These are phyloP conservation scores for Neurospora africana DNA, from an alignment of 495 filamentous ascomycete species.

Conservation along the genomic window DNA sequence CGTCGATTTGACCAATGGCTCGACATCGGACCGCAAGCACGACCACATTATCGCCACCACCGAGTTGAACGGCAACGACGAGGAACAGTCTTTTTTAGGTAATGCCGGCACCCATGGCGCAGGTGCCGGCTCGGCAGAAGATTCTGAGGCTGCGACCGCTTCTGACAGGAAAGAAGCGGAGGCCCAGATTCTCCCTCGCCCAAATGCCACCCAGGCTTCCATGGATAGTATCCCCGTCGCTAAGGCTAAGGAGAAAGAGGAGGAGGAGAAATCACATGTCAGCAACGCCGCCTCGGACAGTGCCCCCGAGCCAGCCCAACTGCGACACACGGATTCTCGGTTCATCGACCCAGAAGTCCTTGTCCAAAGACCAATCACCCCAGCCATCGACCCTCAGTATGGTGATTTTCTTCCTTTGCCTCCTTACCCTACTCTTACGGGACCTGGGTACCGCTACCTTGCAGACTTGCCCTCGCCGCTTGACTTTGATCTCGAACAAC, in stretches of 20 bases:
- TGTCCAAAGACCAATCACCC: conserved; percentile 35
- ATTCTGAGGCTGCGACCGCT: conserved; percentile 30
- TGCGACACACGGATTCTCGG: conserved; percentile 22
- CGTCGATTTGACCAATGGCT: conserved; percentile 27
- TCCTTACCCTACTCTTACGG: conserved; percentile 25
- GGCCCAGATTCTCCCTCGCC: conserved; percentile 26
- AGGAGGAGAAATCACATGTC: conserved; percentile 4
- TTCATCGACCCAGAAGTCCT: conserved; percentile 42
- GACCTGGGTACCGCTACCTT: conserved; percentile 32
- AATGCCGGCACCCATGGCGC: conserved; percentile 50
- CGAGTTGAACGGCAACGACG: conserved; percentile 18
- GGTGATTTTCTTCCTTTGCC: conserved; percentile 46
- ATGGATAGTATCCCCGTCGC: not conserved
- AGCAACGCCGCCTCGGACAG: not conserved
- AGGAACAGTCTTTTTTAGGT: conserved; percentile 51
- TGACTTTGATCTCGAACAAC: conserved; percentile 12
- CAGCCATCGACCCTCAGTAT: conserved; percentile 46
- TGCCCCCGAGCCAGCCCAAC: conserved; percentile 10
- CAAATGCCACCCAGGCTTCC: conserved; percentile 31
- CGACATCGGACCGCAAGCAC: conserved; percentile 10
- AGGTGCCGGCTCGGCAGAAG: conserved; percentile 46
- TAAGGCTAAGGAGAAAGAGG: conserved; percentile 18
- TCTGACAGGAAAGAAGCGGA: not conserved
- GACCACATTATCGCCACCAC: conserved; percentile 7
- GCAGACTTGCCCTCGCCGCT: not conserved